phyloP scores from a whole-genome alignment of 2,329 filamentous ascomycete genomes.

The Fusarium continuum region DNA sequence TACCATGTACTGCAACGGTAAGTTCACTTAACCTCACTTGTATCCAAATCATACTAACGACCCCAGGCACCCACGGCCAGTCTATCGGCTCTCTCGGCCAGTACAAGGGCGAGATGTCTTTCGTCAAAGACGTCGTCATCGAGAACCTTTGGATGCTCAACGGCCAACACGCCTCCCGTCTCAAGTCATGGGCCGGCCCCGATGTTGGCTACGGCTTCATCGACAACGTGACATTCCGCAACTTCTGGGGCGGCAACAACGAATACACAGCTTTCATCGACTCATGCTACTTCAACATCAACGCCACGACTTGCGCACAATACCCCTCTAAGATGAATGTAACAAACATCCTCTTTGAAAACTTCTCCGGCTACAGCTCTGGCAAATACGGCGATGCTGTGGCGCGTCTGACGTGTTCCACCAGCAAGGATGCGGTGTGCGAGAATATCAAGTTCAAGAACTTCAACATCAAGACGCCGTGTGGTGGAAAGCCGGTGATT shows the following conservation, averaged over 20 bases:
- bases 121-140: slow-evolving; percentile 39
- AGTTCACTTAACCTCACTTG: fast-evolving
- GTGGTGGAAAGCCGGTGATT: slow-evolving; percentile 31
- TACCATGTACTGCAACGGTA: slow-evolving; percentile 41
- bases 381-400: slow-evolving; percentile 38
- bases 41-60: neutral
- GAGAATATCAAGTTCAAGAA: slow-evolving; percentile 39
- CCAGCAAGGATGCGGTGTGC: slow-evolving; percentile 37
- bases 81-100: slow-evolving; percentile 40
- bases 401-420: slow-evolving; percentile 34
- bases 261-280: slow-evolving; percentile 40
- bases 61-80: slow-evolving; percentile 28
- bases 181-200: slow-evolving; percentile 40
- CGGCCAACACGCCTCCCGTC: slow-evolving; percentile 37
- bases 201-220: slow-evolving; percentile 39
- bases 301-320: slow-evolving; percentile 21
- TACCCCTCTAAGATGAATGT: slow-evolving; percentile 42
- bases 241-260: slow-evolving; percentile 40
- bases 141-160: slow-evolving; percentile 43
- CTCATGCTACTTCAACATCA: slow-evolving; percentile 42
- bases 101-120: slow-evolving; percentile 37
- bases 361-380: slow-evolving; percentile 40
- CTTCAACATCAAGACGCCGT: slow-evolving; percentile 37
- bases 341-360: slow-evolving; percentile 40
- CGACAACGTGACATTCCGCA: slow-evolving; percentile 41